Conservation (phyloP, 2,329 filamentous ascomycete species). For the Nemania diffusa region DNA sequence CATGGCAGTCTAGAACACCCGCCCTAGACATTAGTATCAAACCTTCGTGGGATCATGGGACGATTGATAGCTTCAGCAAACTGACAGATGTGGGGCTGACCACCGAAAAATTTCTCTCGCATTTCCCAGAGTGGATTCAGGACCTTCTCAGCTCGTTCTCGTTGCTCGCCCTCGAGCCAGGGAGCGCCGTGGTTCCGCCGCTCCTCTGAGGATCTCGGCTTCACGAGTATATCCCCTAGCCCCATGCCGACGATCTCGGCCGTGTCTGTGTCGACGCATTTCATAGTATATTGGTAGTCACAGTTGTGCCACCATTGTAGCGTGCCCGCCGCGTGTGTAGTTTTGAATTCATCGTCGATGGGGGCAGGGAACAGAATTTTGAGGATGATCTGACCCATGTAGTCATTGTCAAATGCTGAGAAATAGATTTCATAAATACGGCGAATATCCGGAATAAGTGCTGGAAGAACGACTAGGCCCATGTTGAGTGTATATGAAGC, state of each 20-base stretch:
- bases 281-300: constrained; percentile 24
- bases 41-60: not conserved
- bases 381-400: constrained; percentile 19
- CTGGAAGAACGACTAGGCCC: constrained; percentile 18
- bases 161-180: constrained; percentile 24
- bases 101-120: constrained; percentile 20
- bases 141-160: constrained; percentile 23
- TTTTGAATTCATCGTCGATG: constrained; percentile 21
- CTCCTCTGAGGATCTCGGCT: constrained; percentile 21
- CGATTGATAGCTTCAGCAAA: not conserved
- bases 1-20: constrained; percentile 17
- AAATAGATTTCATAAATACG: constrained; percentile 23
- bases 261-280: constrained; percentile 19
- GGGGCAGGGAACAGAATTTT: constrained; percentile 8
- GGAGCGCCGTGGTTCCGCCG: constrained; percentile 13
- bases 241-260: constrained; percentile 22
- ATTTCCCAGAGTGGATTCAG: constrained; percentile 20
- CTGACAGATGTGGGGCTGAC: constrained; percentile 23
- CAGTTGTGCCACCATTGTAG: constrained; percentile 22
- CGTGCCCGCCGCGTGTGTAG: constrained; percentile 8
- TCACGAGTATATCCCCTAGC: constrained; percentile 20
- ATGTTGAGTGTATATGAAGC: not conserved
- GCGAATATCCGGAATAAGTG: constrained; percentile 23
- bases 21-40: not conserved
- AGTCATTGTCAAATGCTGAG: constrained; percentile 15